phyloP scores from a whole-genome alignment of 176 grass and related monocot genomes.

The Zea luxurians region DNA sequence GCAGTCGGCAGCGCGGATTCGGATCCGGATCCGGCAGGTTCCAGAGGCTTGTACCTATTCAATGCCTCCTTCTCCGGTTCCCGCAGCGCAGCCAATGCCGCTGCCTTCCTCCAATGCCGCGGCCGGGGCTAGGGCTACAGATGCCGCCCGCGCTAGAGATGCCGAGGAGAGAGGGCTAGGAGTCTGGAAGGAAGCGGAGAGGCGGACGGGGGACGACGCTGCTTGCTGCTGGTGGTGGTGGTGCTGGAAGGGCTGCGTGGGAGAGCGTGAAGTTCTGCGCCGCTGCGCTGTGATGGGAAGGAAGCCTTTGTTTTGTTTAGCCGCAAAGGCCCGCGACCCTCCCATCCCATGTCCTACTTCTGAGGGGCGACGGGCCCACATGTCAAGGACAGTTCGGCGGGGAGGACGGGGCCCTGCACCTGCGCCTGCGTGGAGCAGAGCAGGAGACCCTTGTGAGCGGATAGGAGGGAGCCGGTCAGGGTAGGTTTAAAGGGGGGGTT shows the following conservation, averaged over 20 bases:
- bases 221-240: not conserved
- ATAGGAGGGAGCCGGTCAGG: not conserved
- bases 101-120: not conserved
- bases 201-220: not conserved
- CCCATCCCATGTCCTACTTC: not conserved
- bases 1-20: not conserved
- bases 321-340: conserved; percentile 38
- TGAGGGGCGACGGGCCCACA: not conserved
- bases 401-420: not conserved
- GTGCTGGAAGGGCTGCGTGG: conserved; percentile 1
- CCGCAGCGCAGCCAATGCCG: conserved; percentile 27
- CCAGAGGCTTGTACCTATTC: conserved; percentile 1
- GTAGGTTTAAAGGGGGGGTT: not conserved
- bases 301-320: conserved; percentile 47
- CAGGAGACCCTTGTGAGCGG: not conserved
- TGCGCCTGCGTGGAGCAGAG: too few species aligned
- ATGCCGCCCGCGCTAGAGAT: not conserved
- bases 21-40: conserved; percentile 30
- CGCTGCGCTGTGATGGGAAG: conserved; percentile 17
- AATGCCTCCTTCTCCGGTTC: not conserved
- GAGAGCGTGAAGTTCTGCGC: conserved; percentile 36
- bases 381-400: not conserved
- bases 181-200: not conserved
- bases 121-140: not conserved
- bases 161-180: not conserved